phyloP scores from a whole-genome alignment of 129 eudicot species.

The Flaveria brownii region DNA sequence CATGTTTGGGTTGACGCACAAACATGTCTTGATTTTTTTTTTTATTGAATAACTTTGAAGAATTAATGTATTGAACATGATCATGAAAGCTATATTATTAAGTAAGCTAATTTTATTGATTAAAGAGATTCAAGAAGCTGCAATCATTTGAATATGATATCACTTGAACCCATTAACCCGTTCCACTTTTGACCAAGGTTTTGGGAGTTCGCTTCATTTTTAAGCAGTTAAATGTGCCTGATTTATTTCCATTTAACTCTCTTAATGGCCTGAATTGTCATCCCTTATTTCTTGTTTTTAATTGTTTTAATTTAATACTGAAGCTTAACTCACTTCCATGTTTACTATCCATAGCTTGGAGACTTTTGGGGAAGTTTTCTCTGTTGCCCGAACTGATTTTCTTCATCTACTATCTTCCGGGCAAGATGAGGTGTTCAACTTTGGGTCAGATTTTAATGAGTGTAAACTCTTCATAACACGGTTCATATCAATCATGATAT shows the following conservation, averaged over 20 bases:
- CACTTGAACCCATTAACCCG: background rate
- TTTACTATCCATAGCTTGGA: conserved; percentile 64
- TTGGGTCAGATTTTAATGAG: conserved; percentile 65
- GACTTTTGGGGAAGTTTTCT: conserved; percentile 71
- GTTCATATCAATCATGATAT: conserved; percentile 69
- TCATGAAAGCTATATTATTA: background rate
- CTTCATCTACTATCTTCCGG: conserved; percentile 73
- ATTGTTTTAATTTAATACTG: background rate
- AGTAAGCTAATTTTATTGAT: background rate
- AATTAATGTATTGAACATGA: background rate
- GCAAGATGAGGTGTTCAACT: conserved; percentile 48
- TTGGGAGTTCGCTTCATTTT: background rate
- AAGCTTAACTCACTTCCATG: conserved; percentile 2
- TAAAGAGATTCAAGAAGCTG: no score
- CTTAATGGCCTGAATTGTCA: no score
- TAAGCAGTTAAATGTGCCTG: no score
- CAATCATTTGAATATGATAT: no score
- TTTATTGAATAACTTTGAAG: background rate
- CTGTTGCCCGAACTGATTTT: conserved; percentile 59
- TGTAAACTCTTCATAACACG: conserved; percentile 69
- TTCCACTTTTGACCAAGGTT: background rate
- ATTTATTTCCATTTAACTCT: no score
- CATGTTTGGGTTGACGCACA: background rate
- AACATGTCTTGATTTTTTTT: background rate
- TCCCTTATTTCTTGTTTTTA: no score